phyloP scores from a whole-genome alignment of 805 yeast genomes.

The Wickerhamomyces silvicola region DNA sequence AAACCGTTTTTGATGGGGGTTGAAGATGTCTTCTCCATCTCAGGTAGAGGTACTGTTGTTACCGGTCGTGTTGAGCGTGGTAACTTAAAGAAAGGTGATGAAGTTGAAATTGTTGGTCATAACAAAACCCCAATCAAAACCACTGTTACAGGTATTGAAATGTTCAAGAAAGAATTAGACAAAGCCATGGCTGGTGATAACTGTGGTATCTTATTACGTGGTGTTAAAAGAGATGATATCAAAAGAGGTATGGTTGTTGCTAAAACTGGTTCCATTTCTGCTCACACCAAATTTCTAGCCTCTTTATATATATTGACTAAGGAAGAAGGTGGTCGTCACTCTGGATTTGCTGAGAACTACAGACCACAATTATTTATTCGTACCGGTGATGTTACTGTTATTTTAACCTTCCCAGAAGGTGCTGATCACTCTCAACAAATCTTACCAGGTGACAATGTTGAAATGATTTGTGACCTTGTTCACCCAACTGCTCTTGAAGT shows the following conservation, averaged over 20 bases:
- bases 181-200: conserved; percentile 98
- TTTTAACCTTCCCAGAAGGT: conserved; percentile 79
- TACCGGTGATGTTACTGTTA: conserved; percentile 92
- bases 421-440: conserved; percentile 86
- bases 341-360: conserved; percentile 94
- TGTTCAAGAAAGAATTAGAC: conserved; percentile 98
- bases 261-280: conserved; percentile 85
- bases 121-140: conserved; percentile 84
- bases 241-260: conserved; percentile 97
- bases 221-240: conserved; percentile 95
- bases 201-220: conserved; percentile 95
- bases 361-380: conserved; percentile 97
- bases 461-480: conserved; percentile 86
- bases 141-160: conserved; percentile 96
- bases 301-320: conserved; percentile 88
- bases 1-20: conserved; percentile 96
- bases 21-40: conserved; percentile 95
- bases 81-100: conserved; percentile 95
- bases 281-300: conserved; percentile 91
- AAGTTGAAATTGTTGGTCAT: conserved; percentile 93
- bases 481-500: conserved; percentile 92
- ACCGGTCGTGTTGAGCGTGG: conserved; percentile 99
- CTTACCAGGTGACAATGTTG: conserved; percentile 97
- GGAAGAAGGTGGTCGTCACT: conserved; percentile 99
- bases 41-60: conserved; percentile 99